A percentile compares a stretch with the other conserved stretches of the same genome.
phyloP scores from a whole-genome alignment of 257 asterid genomes.

The Solanum sparsipilum region DNA sequence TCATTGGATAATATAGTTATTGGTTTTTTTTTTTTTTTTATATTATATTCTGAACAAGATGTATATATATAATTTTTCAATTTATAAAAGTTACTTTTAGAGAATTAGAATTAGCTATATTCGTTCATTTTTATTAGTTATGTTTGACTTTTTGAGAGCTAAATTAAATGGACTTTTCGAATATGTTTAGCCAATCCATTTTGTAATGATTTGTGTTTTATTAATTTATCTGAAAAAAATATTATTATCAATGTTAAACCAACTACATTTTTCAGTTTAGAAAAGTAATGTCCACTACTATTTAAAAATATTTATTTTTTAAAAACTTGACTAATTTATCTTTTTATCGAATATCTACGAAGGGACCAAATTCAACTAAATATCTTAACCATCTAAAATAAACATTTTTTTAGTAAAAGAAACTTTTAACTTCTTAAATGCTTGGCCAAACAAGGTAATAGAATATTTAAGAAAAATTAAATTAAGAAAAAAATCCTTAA shows the following conservation, averaged over 20 bases:
- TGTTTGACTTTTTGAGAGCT: no score
- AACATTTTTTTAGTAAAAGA: not conserved
- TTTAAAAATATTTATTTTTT: not conserved
- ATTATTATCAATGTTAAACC: no score
- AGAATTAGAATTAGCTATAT: not conserved
- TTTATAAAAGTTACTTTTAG: no score
- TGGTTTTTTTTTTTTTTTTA: no score
- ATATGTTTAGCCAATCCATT: not conserved
- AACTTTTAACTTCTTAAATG: not conserved
- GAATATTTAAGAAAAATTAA: not conserved
- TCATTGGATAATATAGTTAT: not conserved
- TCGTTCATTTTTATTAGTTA: no score
- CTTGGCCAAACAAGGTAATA: not conserved
- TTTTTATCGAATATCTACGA: not conserved
- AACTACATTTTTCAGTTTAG: not conserved
- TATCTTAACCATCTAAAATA: not conserved
- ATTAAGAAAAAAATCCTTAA: not conserved
- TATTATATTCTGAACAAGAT: no score
- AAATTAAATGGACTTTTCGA: no score
- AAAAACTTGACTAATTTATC: not conserved
- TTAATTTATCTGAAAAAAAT: not conserved
- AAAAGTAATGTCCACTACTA: not conserved
- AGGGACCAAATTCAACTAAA: not conserved
- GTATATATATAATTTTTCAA: not conserved
- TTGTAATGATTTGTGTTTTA: not conserved